phyloP scores from a whole-genome alignment of 2,329 filamentous ascomycete species.

The Neofusicoccum kwambonambiense region DNA sequence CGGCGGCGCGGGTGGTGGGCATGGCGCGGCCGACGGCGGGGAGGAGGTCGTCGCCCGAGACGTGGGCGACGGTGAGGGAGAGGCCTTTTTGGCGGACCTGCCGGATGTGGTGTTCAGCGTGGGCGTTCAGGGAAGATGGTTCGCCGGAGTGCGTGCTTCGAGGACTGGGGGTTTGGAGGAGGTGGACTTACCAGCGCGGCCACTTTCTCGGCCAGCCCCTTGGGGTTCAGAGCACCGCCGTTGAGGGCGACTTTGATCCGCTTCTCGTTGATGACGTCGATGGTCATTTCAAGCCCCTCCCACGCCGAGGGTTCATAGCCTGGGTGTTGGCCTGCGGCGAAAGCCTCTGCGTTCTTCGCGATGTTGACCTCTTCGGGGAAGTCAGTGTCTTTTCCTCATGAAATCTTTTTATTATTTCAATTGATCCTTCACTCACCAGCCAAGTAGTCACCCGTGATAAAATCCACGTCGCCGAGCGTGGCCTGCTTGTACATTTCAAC shows the following conservation, averaged over 20 bases:
- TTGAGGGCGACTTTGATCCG: constrained; percentile 57
- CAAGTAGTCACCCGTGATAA: constrained; percentile 44
- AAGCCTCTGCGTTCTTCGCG: constrained; percentile 42
- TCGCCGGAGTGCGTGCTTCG: too few relatives aligned
- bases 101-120: too few relatives aligned
- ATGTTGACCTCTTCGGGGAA: constrained; percentile 40
- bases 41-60: constrained; percentile 48
- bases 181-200: constrained; percentile 33
- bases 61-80: constrained; percentile 45
- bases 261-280: constrained; percentile 48
- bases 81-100: constrained; percentile 29
- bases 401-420: too few relatives aligned
- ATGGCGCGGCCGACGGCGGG: constrained; percentile 28
- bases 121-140: too few relatives aligned
- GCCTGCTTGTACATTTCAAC: constrained; percentile 39
- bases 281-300: constrained; percentile 48
- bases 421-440: constrained; percentile 26
- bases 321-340: constrained; percentile 40
- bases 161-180: too few relatives aligned
- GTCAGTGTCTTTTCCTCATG: constrained; percentile 21
- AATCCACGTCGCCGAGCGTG: constrained; percentile 36
- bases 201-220: constrained; percentile 50
- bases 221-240: constrained; percentile 57
- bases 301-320: constrained; percentile 50
- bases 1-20: constrained; percentile 32